Evolutionary conservation across 1,284 basidiomycete species (phyloP), one percentile per base, ranked within the genome.

Genomic region (Cutaneotrichosporon daszewskae): DNA sequence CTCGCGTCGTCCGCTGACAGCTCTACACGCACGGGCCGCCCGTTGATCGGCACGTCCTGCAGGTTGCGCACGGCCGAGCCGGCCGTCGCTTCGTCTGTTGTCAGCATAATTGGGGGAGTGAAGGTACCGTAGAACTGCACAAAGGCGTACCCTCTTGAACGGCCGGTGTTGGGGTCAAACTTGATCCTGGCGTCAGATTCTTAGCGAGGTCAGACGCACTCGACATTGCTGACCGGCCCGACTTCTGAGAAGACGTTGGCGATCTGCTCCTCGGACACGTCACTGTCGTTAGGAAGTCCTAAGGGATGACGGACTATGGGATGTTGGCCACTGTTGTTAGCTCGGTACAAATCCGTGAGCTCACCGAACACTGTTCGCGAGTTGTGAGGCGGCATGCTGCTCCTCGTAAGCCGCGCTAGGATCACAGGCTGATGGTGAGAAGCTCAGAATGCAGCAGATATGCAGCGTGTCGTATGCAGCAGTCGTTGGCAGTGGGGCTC

Each of bases 111-210:
- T 24, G 12, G 2, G 11, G 14, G 4, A 1, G 20, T 24, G 33
- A 13, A 32, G 80, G 70, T 77, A 91, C 89, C 89, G 60, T 86
- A 83, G 68, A 90, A 96, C 78, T 95, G 90, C 74, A 91, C 92
- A 67, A 96, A 96, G 12, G 92, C 94, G 66, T 95, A 98, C 13
- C 95, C 94, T 72, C 88, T 90, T 37, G 91, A 87, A 69, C 94
- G 90, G 45, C 92, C 91, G 16, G 91, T 95, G 47, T 90, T 87
- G 57, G 88, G 78, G 74, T 98, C 94, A 72, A 91, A 96, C 40
- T 97, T 92, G 53, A 95, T 80, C 64, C 91, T 92, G 62, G 5
- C 7, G 40, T 47, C 11, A 41, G 39, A 24, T 19, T 5, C n/a
- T 12, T 2, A 11, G 2, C 11, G n/a, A 8, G 13, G 11, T 5